Percentiles rank a stretch among this genome's conserved stretches.
Conservation (phyloP, 179 eudicot genomes). For the Camellia oleifera region DNA sequence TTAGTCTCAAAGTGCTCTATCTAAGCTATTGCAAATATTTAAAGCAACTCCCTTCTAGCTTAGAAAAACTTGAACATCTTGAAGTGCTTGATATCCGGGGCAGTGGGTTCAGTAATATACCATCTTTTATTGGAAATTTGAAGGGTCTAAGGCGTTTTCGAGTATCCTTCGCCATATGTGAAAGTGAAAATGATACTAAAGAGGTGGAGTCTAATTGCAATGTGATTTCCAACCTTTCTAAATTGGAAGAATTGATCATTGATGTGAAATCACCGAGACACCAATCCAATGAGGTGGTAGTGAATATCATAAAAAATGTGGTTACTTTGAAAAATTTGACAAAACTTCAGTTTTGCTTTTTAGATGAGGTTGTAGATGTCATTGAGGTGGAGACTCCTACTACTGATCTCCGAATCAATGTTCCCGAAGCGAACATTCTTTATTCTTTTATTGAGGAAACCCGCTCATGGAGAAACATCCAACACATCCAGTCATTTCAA, state of each 20-base stretch:
- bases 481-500: no score
- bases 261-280: slow-evolving; percentile 1
- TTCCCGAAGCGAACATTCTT: no score
- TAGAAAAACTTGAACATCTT: slow-evolving; percentile 25
- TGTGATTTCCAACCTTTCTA: slow-evolving; percentile 4
- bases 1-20: slow-evolving; percentile 29
- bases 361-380: no score
- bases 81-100: slow-evolving; percentile 35
- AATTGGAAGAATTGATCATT: slow-evolving; percentile 14
- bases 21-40: slow-evolving; percentile 25
- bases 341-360: no score
- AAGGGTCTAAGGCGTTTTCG: slow-evolving; percentile 26
- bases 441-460: no score
- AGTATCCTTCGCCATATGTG: slow-evolving; percentile 14
- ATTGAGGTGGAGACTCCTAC: no score
- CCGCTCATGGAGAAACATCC: no score
- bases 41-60: slow-evolving; percentile 16
- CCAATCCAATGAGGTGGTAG: background rate
- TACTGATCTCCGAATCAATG: no score
- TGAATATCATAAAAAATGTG: no score
- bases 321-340: no score
- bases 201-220: background rate
- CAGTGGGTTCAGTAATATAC: slow-evolving; percentile 30
- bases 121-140: slow-evolving; percentile 17
- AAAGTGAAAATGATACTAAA: background rate